A percentile compares a stretch with the other conserved stretches of the same genome.
Evolutionary conservation across 305 asterid genomes (phyloP).

Genomic region (Fraxinus angustifolia): DNA sequence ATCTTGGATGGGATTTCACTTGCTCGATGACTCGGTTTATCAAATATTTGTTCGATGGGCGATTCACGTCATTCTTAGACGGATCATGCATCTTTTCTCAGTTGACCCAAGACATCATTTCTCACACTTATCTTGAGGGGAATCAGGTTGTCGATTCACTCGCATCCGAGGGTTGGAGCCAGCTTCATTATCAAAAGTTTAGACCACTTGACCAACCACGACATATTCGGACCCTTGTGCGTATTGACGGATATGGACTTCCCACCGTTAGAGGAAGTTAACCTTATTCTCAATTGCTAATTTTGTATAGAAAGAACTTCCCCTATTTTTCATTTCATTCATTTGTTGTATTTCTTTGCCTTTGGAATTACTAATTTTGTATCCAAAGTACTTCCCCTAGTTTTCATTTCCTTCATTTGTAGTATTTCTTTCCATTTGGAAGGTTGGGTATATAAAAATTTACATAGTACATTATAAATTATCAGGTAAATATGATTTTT

Average conservation of each 20-base stretch:
- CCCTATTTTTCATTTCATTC: too few species aligned
- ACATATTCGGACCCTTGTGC: neutral
- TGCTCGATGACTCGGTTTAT: neutral
- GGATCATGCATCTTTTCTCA: neutral
- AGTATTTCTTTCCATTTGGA: neutral
- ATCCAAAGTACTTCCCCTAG: too few species aligned
- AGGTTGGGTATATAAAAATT: neutral
- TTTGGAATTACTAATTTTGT: neutral
- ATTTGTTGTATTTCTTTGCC: too few species aligned
- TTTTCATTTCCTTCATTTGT: too few species aligned
- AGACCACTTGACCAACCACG: neutral
- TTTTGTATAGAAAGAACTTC: neutral
- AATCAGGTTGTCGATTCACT: neutral
- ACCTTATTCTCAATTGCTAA: neutral
- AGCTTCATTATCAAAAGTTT: neutral
- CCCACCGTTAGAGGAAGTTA: neutral
- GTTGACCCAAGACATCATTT: neutral
- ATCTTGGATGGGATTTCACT: neutral
- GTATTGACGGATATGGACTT: neutral
- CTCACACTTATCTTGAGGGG: neutral
- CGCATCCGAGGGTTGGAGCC: neutral
- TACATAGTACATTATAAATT: too few species aligned
- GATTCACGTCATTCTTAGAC: too few species aligned
- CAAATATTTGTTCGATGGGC: neutral
- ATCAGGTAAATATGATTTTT: neutral